These are phyloP conservation scores for Neurospora sp. DNA, from an alignment of 495 filamentous ascomycete genomes.

Conservation along the genomic window DNA sequence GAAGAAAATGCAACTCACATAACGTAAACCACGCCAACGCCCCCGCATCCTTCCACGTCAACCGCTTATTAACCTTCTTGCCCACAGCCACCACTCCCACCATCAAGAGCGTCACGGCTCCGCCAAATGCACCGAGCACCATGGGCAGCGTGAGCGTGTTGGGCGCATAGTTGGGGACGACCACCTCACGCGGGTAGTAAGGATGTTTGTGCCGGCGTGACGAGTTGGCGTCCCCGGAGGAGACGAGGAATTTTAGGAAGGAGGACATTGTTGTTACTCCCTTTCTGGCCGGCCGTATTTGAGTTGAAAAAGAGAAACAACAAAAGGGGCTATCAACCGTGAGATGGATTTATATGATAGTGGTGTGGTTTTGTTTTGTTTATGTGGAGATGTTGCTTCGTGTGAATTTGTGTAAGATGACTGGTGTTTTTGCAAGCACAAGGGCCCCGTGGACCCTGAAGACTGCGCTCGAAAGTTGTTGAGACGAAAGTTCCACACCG, in stretches of 20 bases:
- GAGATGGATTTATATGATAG: too few species aligned
- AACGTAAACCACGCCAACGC: constrained; percentile 53
- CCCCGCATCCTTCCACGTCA: constrained; percentile 30
- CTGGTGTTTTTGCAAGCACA: not conserved
- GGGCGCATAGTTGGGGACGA: constrained; percentile 48
- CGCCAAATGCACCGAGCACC: constrained; percentile 39
- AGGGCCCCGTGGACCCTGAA: not conserved
- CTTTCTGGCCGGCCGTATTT: not conserved
- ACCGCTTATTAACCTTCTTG: constrained; percentile 25
- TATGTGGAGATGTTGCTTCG: not conserved
- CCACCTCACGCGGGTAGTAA: constrained; percentile 57
- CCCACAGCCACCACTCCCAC: constrained; percentile 29
- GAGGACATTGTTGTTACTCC: not conserved
- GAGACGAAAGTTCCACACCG: not conserved
- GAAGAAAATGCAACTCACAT: constrained; percentile 23
- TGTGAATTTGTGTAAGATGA: not conserved
- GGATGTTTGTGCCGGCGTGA: constrained; percentile 39
- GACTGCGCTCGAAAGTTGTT: not conserved
- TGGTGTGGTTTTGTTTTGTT: not conserved
- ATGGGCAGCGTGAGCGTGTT: constrained; percentile 39
- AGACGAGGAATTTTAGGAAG: not conserved
- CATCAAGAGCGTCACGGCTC: constrained; percentile 35
- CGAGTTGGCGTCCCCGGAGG: not conserved
- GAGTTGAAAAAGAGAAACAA: not conserved
- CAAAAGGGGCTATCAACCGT: not conserved